Evolutionary conservation across 1,284 basidiomycete genomes (phyloP), one percentile per base, ranked within the genome.

Genomic region (Ustilago lituana): DNA sequence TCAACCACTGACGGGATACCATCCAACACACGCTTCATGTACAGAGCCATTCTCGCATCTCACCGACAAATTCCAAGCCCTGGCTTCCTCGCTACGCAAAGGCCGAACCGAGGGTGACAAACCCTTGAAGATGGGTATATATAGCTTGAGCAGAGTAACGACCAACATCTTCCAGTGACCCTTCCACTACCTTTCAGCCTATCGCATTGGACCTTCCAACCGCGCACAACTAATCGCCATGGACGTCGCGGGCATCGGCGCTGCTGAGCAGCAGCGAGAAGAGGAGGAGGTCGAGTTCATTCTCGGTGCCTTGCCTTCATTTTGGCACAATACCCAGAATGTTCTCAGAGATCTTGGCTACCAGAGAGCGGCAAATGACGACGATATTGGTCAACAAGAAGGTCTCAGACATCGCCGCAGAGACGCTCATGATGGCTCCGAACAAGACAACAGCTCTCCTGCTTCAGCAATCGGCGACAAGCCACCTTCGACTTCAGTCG

Each of bases 241-340:
- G 62, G 49, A 58, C 23, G 33, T 23, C 22, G 47, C 45, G 26
- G 52, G 38, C 24, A 23, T 35, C 40, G 39, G 52, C 10, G 47
- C 31, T 14, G 46, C 32, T 8, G 52, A 56, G 11, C 32, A 56
- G 54, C 36, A 41, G 24, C 59, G 38, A 3, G 67, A 65, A 26
- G 61, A 70, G 27, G 53, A 65, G 31, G 61, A 70, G 24, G 61
- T 70, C 38, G 66, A 70, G 24, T 41, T 70, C 47, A 62, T 70
- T 14, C 53, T 65, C 15, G 62, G 61, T 10, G 67, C 61, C 3
- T 33, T 61, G 20, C 61, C 62, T 4, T 59, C 61, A 20, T 31
- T 70, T 26, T 65, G 61, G 61, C 56, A 57, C 49, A 60, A 60
- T 22, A 52, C 67, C 4, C 61, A 61, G 31, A 70, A 60, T 38